Evolutionary conservation across 148 eudicot species (phyloP), one percentile per base, ranked within the genome.

Genomic region (Rhododendron mucronatum): DNA sequence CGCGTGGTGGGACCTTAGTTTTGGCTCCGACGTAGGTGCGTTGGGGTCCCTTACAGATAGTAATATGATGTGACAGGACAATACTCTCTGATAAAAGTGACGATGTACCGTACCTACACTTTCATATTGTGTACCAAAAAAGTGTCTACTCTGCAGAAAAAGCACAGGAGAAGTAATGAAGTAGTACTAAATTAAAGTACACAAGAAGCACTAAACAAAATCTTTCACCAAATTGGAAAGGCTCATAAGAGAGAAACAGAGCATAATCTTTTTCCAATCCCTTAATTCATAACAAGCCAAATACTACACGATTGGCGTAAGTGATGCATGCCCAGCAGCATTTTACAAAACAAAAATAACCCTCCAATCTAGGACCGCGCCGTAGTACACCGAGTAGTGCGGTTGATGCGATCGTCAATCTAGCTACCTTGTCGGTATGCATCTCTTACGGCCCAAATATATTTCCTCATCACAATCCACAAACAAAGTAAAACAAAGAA

Each of bases 371-470:
- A 47, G 50, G 2, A 7, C 50, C 45, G 45, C 7, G 45, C 45
- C 1, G 0, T 8, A 6, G 0, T 6, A 41, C 44, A 41, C 44
- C 7, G 7, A 0, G 0, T 6, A 6, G 5, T 41, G 44, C 45
- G 44, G 7, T 0, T 7, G 5, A 5, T 41, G 7, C 45, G 7
- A 6, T 8, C 1, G 1, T 41, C 45, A 41, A 41, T 41, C 45
- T 5, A 84, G 75, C 75, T 13, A 30, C 41, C 92, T 90, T 91
- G 95, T 37, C 39, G 2, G 3, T 87, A 93, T 92, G 95, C 95
- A 92, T 91, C 92, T 91, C 96, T 94, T 93, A 94, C 95, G 90
- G 83, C 91, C 89, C 92, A 41, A 6, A 41, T 41, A 85, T 85
- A 78, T 86, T 88, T 81, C 84, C 59, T 51, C 76, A n/a, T 20